phyloP scores from a whole-genome alignment of 108 stramenopile species.

The Skeletonema menzelii region DNA sequence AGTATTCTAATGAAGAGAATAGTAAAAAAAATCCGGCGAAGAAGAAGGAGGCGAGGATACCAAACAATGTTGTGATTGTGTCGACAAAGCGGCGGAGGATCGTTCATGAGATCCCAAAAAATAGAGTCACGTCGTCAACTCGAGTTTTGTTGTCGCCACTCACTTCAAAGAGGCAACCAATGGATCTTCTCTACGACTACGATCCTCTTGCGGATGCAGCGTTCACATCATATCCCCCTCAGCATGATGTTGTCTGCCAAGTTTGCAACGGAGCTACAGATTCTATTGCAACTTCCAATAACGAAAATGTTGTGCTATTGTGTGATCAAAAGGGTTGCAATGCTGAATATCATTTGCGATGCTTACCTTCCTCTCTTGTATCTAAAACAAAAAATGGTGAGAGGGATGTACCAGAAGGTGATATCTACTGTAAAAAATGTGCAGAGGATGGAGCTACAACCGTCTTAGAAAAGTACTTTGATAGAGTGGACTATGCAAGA shows the following conservation, averaged over 20 bases:
- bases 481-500: conserved; percentile 32
- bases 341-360: conserved; percentile 65
- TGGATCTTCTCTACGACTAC: background rate
- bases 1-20: background rate
- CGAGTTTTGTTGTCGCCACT: background rate
- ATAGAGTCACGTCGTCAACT: background rate
- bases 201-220: background rate
- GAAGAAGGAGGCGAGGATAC: background rate
- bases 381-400: conserved; percentile 6
- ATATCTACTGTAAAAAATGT: conserved; percentile 63
- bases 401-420: conserved; percentile 50
- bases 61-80: background rate
- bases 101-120: background rate
- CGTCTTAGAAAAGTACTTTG: conserved; percentile 56
- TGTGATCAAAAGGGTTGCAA: conserved; percentile 52
- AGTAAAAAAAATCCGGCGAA: background rate
- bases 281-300: conserved; percentile 10
- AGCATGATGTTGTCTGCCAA: conserved; percentile 3
- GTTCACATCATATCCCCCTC: background rate
- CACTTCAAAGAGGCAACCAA: background rate
- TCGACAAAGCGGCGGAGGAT: background rate
- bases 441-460: conserved; percentile 45
- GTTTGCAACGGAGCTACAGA: conserved; percentile 38
- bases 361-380: conserved; percentile 26
- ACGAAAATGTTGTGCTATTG: conserved; percentile 44